Evolutionary conservation across 2,329 filamentous ascomycete genomes (phyloP).

Genomic region (Rachicladosporium sp.): DNA sequence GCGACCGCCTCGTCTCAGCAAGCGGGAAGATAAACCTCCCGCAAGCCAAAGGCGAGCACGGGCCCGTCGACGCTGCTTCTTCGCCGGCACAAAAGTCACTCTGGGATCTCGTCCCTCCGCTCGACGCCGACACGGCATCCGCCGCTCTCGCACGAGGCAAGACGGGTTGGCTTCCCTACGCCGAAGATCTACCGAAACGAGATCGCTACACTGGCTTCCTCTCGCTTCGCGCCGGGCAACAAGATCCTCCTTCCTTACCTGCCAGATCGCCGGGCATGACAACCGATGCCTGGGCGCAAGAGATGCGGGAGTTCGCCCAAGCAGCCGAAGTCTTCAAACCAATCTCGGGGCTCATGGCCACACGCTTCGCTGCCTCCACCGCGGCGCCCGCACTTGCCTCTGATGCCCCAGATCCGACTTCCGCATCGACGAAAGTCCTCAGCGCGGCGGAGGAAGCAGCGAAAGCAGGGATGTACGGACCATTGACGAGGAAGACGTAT

Average conservation of each 20-base stretch:
- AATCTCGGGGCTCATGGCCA: conserved; percentile 84
- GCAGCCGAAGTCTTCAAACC: conserved; percentile 77
- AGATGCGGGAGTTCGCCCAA: conserved; percentile 65
- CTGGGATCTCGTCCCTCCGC: conserved; percentile 34
- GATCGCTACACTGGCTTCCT: conserved; percentile 72
- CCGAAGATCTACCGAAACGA: conserved; percentile 67
- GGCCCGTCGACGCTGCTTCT: conserved; percentile 49
- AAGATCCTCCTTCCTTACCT: conserved; percentile 39
- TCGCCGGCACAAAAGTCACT: conserved; percentile 38
- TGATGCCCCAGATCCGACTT: conserved; percentile 16
- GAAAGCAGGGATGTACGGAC: conserved; percentile 82
- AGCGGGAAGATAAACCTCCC: conserved; percentile 70
- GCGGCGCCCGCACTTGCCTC: conserved; percentile 18
- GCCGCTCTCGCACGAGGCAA: conserved; percentile 36
- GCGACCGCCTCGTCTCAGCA: conserved; percentile 61
- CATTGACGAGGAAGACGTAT: conserved; percentile 60
- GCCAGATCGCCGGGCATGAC: conserved; percentile 39
- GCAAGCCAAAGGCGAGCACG: conserved; percentile 59
- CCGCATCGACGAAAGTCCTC: conserved; percentile 41
- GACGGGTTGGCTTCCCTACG: conserved; percentile 68
- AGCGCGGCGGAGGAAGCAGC: conserved; percentile 81
- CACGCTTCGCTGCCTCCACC: conserved; percentile 66
- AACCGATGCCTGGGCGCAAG: conserved; percentile 64
- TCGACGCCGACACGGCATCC: conserved; percentile 31
- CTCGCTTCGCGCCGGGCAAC: conserved; percentile 58